Evolutionary conservation across 2,329 filamentous ascomycete species (phyloP), one percentile per base, ranked within the genome.

Genomic region (Cyphellophora attinorum): DNA sequence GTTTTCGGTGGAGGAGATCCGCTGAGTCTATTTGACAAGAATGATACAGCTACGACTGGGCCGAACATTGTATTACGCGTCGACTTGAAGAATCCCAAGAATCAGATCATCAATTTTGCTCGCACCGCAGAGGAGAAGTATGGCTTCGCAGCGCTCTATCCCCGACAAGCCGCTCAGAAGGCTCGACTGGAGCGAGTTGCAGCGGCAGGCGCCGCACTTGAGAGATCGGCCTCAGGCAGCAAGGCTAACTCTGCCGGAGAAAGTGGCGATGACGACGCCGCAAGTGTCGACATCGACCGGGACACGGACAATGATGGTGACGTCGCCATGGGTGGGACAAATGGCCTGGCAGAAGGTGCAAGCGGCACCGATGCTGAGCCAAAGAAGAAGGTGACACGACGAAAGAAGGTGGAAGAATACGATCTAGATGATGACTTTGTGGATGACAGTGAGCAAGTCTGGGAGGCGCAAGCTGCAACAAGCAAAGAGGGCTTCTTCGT

Each of bases 401-500:
- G 81, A 52, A 79, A 81, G 57, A 79, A 77, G 60, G 66, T 71
- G 27, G 76, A 80, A 47, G 74, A 78, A 39, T 80, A 80, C 49
- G 74, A 79, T 51, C 74, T 75, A 39, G 74, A 78, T 34, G 76
- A 80, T 45, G 74, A 76, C 29, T 80, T 80, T 51, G 76, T 80
- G 37, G 91, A 98, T 51, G 91, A 98, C 54, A 93, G 86, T 1
- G 91, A 98, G 57, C 60, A 95, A 53, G 70, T 93, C 1, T 96
- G 89, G 89, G 85, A 96, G 59, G 85, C 93, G 52, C 84, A 93
- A 55, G 89, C 89, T 5, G 86, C 89, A 4, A 88, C 91, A 30
- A 89, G 85, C 47, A 85, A 89, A 49, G 91, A 96, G 55, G 91
- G 91, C 1, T 98, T 96, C 65, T 98, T 96, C 56, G 91, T 98